Conservation (phyloP, 176 grass and related monocot species). For the Carex pumila region DNA sequence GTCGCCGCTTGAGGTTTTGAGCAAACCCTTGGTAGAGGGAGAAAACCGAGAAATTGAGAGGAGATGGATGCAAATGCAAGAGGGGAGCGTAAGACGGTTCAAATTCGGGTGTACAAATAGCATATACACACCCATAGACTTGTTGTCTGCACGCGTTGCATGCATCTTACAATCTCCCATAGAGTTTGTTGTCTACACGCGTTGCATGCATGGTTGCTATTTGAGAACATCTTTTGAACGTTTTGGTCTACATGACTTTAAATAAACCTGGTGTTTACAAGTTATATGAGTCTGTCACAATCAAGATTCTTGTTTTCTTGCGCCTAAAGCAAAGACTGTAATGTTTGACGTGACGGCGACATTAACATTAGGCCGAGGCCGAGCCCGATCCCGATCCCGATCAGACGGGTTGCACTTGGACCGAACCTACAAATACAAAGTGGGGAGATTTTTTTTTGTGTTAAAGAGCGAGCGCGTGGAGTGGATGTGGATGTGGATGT, state of each 20-base stretch:
- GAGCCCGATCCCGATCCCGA: background rate
- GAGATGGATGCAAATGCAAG: background rate
- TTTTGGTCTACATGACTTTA: background rate
- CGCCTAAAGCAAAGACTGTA: slow-evolving; percentile 13
- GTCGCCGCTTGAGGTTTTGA: slow-evolving; percentile 18
- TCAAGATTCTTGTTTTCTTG: slow-evolving; percentile 15
- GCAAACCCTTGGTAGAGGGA: background rate
- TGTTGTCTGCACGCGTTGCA: background rate
- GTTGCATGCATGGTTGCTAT: background rate
- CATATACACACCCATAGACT: background rate
- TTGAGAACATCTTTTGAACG: background rate
- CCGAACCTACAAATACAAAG: too few species aligned
- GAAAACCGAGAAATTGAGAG: background rate
- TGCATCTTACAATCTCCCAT: background rate
- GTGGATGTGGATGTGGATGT: too few species aligned
- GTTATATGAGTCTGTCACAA: background rate
- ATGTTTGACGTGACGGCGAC: background rate
- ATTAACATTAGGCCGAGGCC: too few species aligned
- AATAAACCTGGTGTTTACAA: background rate
- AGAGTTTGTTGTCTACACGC: background rate
- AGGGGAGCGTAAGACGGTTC: background rate
- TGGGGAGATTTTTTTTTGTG: too few species aligned
- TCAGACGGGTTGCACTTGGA: background rate
- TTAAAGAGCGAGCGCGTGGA: too few species aligned
- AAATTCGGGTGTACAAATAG: slow-evolving; percentile 21